phyloP scores from a whole-genome alignment of 306 rosid genomes.

The Acacia crassicarpa region DNA sequence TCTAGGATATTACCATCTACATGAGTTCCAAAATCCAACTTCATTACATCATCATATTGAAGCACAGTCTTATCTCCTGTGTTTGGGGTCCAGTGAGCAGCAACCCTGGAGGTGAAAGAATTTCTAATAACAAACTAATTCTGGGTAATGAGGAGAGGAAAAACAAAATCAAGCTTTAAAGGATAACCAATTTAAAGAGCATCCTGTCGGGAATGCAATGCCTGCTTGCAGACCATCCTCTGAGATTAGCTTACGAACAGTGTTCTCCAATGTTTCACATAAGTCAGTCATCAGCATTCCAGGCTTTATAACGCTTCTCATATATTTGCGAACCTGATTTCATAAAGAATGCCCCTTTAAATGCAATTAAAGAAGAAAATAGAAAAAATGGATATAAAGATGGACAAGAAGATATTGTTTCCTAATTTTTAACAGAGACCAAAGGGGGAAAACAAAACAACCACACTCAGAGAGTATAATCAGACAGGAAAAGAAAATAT shows the following conservation, averaged over 20 bases:
- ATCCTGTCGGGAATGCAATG: slow-evolving; percentile 98
- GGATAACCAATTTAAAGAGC: slow-evolving; percentile 88
- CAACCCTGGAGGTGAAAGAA: slow-evolving; percentile 65
- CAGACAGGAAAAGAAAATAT: neutral
- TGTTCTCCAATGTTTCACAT: slow-evolving; percentile 91
- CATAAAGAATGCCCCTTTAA: slow-evolving; percentile 24
- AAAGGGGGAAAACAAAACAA: neutral
- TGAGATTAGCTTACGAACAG: slow-evolving; percentile 82
- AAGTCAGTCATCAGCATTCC: slow-evolving; percentile 95
- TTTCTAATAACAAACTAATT: slow-evolving; percentile 21
- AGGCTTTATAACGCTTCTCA: slow-evolving; percentile 79
- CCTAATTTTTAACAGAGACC: neutral
- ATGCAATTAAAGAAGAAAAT: neutral
- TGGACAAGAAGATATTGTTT: neutral
- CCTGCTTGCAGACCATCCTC: slow-evolving; percentile 97
- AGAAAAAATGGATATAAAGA: neutral
- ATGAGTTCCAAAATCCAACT: slow-evolving; percentile 96
- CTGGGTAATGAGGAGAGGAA: neutral
- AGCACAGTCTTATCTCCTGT: slow-evolving; percentile 91
- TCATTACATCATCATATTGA: slow-evolving; percentile 96
- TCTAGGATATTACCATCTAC: slow-evolving; percentile 68
- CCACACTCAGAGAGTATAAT: neutral
- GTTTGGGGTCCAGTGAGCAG: slow-evolving; percentile 99
- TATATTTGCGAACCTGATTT: slow-evolving; percentile 82
- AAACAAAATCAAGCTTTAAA: slow-evolving; percentile 1